Conservation (phyloP, 257 asterid species). For the Nicotiana tabacum region DNA sequence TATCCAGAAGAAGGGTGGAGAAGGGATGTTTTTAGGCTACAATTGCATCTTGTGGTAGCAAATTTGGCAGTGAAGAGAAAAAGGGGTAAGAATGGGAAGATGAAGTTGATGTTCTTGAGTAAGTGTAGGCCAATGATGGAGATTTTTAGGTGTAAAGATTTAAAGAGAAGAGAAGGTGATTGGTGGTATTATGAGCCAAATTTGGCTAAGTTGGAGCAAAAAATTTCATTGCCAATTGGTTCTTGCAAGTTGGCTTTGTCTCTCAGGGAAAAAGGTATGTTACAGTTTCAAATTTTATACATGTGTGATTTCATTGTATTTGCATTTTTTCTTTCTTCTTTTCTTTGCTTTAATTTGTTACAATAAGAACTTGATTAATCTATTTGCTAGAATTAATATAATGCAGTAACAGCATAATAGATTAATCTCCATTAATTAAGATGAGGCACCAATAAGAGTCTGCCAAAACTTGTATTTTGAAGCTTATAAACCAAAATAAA, state of each 20-base stretch:
- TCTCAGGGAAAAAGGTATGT: conserved; percentile 71
- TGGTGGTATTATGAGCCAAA: conserved; percentile 79
- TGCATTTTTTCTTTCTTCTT: neutral
- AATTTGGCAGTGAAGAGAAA: conserved; percentile 53
- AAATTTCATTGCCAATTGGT: conserved; percentile 66
- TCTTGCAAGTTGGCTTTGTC: conserved; percentile 84
- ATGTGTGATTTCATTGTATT: too few relatives aligned
- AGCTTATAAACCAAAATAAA: too few relatives aligned
- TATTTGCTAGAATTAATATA: too few relatives aligned
- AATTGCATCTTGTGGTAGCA: conserved; percentile 62
- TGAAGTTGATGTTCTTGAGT: conserved; percentile 66
- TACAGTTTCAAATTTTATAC: neutral
- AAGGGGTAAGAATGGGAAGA: conserved; percentile 42
- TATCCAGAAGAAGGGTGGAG: conserved; percentile 54
- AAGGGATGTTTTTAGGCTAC: conserved; percentile 73
- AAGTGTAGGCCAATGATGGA: conserved; percentile 71
- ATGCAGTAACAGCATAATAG: too few relatives aligned
- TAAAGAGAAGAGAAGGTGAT: conserved; percentile 58
- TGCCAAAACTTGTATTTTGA: too few relatives aligned
- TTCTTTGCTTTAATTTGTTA: neutral
- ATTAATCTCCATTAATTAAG: too few relatives aligned
- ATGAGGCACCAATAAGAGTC: too few relatives aligned
- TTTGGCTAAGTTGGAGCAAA: conserved; percentile 43
- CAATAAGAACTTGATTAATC: too few relatives aligned
- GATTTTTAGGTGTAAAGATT: conserved; percentile 66